These are phyloP conservation scores for Verbascum thapsus DNA, from an alignment of 257 asterid species.

Conservation along the genomic window DNA sequence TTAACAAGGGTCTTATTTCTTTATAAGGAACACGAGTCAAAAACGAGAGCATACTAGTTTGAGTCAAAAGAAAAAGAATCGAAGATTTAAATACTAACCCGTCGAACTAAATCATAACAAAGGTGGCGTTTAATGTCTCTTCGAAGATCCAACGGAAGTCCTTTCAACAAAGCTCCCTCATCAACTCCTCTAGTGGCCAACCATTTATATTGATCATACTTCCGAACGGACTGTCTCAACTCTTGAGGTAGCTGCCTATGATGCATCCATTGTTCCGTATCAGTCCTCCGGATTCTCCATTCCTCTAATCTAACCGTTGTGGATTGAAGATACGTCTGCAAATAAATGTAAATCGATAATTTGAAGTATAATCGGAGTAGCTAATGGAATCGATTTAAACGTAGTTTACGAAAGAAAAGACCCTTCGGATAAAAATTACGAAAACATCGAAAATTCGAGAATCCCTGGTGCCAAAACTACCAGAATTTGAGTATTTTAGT, in stretches of 20 bases:
- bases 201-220: constrained; percentile 95
- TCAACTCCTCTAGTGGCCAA: constrained; percentile 93
- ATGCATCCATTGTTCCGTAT: constrained; percentile 97
- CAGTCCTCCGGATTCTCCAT: constrained; percentile 89
- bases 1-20: no score
- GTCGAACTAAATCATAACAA: constrained; percentile 89
- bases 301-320: constrained; percentile 91
- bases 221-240: constrained; percentile 77
- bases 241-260: constrained; percentile 94
- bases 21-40: no score
- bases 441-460: no score
- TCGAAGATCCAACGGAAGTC: constrained; percentile 91
- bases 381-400: neutral
- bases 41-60: neutral
- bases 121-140: constrained; percentile 95
- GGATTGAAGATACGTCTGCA: constrained; percentile 93
- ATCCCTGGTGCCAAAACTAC: neutral
- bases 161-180: constrained; percentile 74
- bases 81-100: constrained; percentile 49
- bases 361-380: neutral
- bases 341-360: neutral
- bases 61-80: neutral
- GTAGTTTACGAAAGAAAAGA: no score
- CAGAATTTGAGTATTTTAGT: neutral
- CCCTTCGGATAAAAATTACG: no score